These are phyloP conservation scores for Phyllosticta paracitricarpa DNA, from an alignment of 2,329 filamentous ascomycete genomes.

Conservation along the genomic window DNA sequence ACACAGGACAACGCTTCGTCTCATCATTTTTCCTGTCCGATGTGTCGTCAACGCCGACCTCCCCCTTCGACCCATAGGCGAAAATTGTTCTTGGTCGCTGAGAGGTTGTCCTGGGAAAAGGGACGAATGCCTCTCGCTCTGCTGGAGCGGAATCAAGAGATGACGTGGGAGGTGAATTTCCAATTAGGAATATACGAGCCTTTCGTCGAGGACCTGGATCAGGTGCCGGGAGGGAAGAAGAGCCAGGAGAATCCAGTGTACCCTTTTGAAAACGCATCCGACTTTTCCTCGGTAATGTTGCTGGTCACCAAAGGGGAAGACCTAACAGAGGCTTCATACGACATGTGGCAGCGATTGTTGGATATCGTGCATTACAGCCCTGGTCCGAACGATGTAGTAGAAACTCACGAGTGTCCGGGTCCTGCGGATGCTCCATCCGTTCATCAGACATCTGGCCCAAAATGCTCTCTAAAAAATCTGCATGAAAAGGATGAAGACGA, in stretches of 20 bases:
- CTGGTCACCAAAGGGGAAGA: slow-evolving; percentile 15
- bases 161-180: slow-evolving; percentile 21
- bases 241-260: slow-evolving; percentile 16
- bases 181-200: slow-evolving; percentile 19
- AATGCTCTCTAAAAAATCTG: neutral
- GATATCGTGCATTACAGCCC: slow-evolving; percentile 1
- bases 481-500: neutral
- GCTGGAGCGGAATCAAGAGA: slow-evolving; percentile 18
- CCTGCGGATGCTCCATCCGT: too few relatives aligned
- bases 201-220: slow-evolving; percentile 15
- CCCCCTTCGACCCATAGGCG: slow-evolving; percentile 16
- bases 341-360: slow-evolving; percentile 17
- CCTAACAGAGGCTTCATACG: slow-evolving; percentile 15
- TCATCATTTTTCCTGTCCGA: slow-evolving; percentile 15
- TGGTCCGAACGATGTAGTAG: neutral
- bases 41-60: slow-evolving; percentile 11
- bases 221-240: slow-evolving; percentile 16
- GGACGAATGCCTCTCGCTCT: slow-evolving; percentile 13
- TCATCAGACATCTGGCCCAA: too few relatives aligned
- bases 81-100: slow-evolving; percentile 22
- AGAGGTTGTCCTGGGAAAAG: slow-evolving; percentile 18
- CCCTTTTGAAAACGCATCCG: slow-evolving; percentile 20
- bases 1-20: slow-evolving; percentile 3
- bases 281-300: slow-evolving; percentile 18
- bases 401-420: neutral